Percentiles rank a stretch among this genome's conserved stretches.
Conservation (phyloP, 805 yeast genomes). For the Ogataea neopini region DNA sequence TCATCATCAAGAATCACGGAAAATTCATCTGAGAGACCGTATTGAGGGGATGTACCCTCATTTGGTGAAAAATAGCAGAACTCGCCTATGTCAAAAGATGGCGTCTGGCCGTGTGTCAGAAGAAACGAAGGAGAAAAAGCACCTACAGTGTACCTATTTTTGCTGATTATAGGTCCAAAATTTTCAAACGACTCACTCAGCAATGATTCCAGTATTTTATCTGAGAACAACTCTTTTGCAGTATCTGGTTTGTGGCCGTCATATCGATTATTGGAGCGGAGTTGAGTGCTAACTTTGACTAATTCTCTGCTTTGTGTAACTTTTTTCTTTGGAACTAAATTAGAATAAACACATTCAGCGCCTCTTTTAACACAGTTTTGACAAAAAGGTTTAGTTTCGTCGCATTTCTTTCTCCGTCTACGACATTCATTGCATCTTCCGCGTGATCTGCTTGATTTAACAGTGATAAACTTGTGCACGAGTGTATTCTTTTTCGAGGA, state of each 20-base stretch:
- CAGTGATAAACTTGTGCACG: slow-evolving; percentile 13
- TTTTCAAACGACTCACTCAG: too few relatives aligned
- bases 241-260: too few relatives aligned
- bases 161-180: too few relatives aligned
- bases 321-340: background rate
- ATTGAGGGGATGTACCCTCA: background rate
- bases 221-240: too few relatives aligned
- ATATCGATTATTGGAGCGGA: too few relatives aligned
- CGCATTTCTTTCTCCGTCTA: slow-evolving; percentile 49
- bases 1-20: slow-evolving; percentile 7
- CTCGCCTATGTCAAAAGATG: too few relatives aligned
- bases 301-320: too few relatives aligned
- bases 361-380: slow-evolving; percentile 45
- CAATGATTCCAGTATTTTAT: too few relatives aligned
- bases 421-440: slow-evolving; percentile 37
- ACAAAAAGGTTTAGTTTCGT: slow-evolving; percentile 46
- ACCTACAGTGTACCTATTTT: too few relatives aligned
- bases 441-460: slow-evolving; percentile 17
- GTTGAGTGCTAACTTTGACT: too few relatives aligned
- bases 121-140: too few relatives aligned
- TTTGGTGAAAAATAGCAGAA: background rate
- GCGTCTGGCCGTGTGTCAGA: too few relatives aligned
- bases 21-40: background rate
- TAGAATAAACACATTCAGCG: slow-evolving; percentile 41
- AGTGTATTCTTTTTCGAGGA: background rate